phyloP scores from a whole-genome alignment of 2,329 filamentous ascomycete genomes.

The Phialophora macrospora region DNA sequence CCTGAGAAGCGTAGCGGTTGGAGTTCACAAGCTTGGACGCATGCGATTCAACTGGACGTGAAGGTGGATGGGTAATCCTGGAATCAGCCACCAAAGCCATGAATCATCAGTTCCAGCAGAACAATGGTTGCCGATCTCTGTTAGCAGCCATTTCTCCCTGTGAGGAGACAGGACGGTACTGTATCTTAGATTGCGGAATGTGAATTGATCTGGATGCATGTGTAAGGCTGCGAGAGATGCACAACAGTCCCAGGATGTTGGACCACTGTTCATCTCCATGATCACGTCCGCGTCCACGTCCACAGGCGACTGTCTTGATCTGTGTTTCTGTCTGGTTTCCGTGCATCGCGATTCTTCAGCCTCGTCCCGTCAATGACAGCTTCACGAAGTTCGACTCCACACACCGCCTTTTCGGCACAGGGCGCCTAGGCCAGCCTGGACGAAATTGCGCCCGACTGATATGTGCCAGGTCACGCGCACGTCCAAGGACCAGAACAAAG shows the following conservation, averaged over 20 bases:
- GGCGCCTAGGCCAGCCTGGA: neutral
- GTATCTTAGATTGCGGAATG: no score
- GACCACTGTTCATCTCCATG: neutral
- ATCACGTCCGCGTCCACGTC: neutral
- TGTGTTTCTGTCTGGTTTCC: neutral
- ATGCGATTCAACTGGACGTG: no score
- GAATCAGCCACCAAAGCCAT: no score
- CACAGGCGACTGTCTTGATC: neutral
- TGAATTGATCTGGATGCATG: no score
- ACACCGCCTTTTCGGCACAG: constrained; percentile 13
- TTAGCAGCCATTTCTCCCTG: no score
- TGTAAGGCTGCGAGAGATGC: no score
- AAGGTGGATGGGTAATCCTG: no score
- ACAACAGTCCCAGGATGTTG: neutral
- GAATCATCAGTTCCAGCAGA: no score
- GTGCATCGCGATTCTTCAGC: neutral
- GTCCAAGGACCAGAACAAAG: neutral
- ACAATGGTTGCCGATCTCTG: no score
- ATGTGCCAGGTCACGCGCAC: neutral
- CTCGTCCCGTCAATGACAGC: constrained; percentile 2
- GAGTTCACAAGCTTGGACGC: no score
- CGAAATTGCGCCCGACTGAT: constrained; percentile 16
- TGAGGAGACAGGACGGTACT: no score
- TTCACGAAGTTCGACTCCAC: neutral
- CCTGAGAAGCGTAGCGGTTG: no score